Base-by-base conservation (phyloP, 2,329 filamentous ascomycete species). In the Lecanicillium sp. region DNA sequence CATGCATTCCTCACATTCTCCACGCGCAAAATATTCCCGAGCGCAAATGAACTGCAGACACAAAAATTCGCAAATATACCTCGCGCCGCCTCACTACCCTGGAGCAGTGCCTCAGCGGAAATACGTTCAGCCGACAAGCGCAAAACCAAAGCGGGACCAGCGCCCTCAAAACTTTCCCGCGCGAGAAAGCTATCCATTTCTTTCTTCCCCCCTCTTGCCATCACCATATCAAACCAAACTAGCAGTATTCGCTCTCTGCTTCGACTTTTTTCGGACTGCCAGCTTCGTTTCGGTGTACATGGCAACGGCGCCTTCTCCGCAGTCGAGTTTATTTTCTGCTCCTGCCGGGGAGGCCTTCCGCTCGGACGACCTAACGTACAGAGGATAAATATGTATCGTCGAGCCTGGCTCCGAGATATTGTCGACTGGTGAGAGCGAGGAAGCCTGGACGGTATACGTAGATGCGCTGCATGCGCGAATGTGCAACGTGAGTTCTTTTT, bases 101-200 rank as follows among this genome's bases (percentile, higher is more conserved):
- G 41, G 19, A 44, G 20, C 7, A 8, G 8, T n/a, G n/a, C n/a
- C n/a, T n/a, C 2, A 15, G 17, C 44, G 44, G 44, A 46, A 39
- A 38, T 46, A 39, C n/a, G 35, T 46, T 46, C 17, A 9, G 24
- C 44, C n/a, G n/a, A n/a, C n/a, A n/a, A n/a, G n/a, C 44, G 44
- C 26, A 2, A 11, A 4, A 17, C 44, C n/a, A 23, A 20, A 12
- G 30, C 15, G 10, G 21, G 17, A 26, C 43, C 24, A 35, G 33
- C n/a, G n/a, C n/a, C 43, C 44, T 33, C 35, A 17, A 39, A 39
- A 39, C 30, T 26, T 32, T 46, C 39, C 26, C 33, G 14, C 35
- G 19, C 26, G 6, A 30, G 5, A 30, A 30, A 42, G 15, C 20
- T 20, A 14, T 8, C 17, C 14, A 10, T 15, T 4, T 7, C 20